Evolutionary conservation across 2,329 filamentous ascomycete genomes (phyloP), one percentile per base, ranked within the genome.

Genomic region (Cercospora sesami): DNA sequence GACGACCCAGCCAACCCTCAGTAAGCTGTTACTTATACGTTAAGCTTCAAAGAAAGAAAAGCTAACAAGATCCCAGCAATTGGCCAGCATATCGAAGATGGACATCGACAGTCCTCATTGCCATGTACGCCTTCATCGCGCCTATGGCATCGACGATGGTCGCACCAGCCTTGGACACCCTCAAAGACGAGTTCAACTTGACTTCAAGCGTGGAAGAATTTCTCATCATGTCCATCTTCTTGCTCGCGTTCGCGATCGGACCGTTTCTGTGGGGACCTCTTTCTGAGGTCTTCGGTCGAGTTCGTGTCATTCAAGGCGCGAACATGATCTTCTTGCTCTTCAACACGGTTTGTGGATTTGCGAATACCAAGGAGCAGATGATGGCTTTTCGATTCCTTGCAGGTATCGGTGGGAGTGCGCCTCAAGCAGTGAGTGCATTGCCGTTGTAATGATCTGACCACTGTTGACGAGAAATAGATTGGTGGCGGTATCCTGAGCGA

Each of bases 1-100:
- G 73, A 81, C 14, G 81, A 83, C 64, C 79, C 78, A 5, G 73
- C 72, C 16, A 82, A 83, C 60, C 81, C 81, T 2, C 80, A 80
- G 62, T 64, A 58, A 58, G 62, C 28, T 53, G 16, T 14, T 59
- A 31, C 5, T 39, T 16, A 39, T 16, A 16, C 7, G 2, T 10
- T 21, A 14, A 26, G 10, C 14, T 28, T 8, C n/a, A 10, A 1
- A 12, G 0, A 21, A 14, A 0, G 16, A 18, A 12, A 12, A 16
- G 51, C 31, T 57, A 26, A 64, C 36, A 16, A 12, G 23, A 8
- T 9, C 18, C 5, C 33, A 64, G 62, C 63, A 82, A 71, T 23
- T 82, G 80, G 80, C 74, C 75, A 3, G 75, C 76, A 66, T 75
- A 76, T 63, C 73, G 78, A 8, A 80, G 51, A 77, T 82, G 81